Conservation (phyloP, 2,329 filamentous ascomycete genomes). For the Hypoxylon sp. region DNA sequence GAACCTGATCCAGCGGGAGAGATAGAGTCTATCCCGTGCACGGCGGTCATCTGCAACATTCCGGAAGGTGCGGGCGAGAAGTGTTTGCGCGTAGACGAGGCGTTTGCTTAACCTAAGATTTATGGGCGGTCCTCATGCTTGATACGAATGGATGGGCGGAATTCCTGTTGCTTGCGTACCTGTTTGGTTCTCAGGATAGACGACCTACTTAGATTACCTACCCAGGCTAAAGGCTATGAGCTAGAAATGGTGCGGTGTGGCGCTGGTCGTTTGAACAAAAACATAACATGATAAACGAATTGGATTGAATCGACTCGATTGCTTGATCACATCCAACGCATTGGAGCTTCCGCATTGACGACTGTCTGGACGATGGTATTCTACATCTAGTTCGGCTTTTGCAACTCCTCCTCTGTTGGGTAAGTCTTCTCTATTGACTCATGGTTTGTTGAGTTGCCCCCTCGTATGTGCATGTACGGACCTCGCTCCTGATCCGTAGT, state of each 20-base stretch:
- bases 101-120: conserved; percentile 24
- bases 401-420: background rate
- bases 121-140: conserved; percentile 7
- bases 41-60: conserved; percentile 23
- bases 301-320: conserved; percentile 10
- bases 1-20: conserved; percentile 72
- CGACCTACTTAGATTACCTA: conserved; percentile 14
- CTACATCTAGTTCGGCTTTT: background rate
- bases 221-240: background rate
- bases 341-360: conserved; percentile 3
- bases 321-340: conserved; percentile 5
- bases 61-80: conserved; percentile 41
- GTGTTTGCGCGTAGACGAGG: conserved; percentile 42
- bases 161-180: conserved; percentile 5
- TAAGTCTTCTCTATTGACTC: conserved; percentile 6
- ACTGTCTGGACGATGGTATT: conserved; percentile 2
- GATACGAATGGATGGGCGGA: conserved; percentile 1
- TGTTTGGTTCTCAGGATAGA: conserved; percentile 35
- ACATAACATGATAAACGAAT: conserved; percentile 6
- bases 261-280: conserved; percentile 18
- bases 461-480: conserved; percentile 32
- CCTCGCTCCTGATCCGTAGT: conserved; percentile 11
- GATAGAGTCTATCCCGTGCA: conserved; percentile 61
- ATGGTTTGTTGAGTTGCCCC: background rate
- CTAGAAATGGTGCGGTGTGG: conserved; percentile 3